These are phyloP conservation scores for Cryptococcus floricola DNA, from an alignment of 1,284 basidiomycete genomes.

Conservation along the genomic window DNA sequence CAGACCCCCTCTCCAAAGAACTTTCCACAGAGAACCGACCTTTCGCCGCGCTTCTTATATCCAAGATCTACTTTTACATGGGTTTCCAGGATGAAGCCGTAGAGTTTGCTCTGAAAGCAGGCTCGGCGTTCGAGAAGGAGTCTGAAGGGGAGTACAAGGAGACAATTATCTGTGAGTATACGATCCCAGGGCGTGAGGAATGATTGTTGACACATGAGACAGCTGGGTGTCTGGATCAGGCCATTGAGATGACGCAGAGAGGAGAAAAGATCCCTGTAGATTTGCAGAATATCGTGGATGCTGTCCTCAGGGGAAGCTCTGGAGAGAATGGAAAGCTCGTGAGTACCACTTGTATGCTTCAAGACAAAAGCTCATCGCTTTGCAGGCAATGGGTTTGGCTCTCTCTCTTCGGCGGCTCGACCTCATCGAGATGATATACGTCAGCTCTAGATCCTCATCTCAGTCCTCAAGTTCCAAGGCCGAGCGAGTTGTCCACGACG, in stretches of 20 bases:
- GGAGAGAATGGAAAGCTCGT: slow-evolving; percentile 82
- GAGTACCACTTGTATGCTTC: slow-evolving; percentile 24
- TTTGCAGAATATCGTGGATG: slow-evolving; percentile 76
- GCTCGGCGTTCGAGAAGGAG: slow-evolving; percentile 74
- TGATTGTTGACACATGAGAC: not conserved
- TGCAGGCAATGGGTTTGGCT: slow-evolving; percentile 87
- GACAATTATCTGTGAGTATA: slow-evolving; percentile 78
- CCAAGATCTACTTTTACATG: slow-evolving; percentile 94
- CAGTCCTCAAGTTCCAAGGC: slow-evolving; percentile 21
- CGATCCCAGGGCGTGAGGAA: not conserved
- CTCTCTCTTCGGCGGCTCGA: slow-evolving; percentile 84
- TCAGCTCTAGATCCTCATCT: slow-evolving; percentile 32
- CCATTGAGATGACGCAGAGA: slow-evolving; percentile 58
- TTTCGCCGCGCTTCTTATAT: slow-evolving; percentile 79
- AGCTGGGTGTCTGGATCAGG: slow-evolving; percentile 93
- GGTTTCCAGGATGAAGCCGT: slow-evolving; percentile 90
- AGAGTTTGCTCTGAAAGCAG: slow-evolving; percentile 87
- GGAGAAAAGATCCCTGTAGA: slow-evolving; percentile 63
- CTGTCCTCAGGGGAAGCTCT: slow-evolving; percentile 77
- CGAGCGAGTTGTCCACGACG: slow-evolving; percentile 56
- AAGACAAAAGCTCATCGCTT: not conserved
- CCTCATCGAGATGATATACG: slow-evolving; percentile 70
- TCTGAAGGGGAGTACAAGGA: slow-evolving; percentile 78
- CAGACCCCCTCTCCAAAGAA: slow-evolving; percentile 65
- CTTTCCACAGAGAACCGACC: slow-evolving; percentile 68